These are phyloP conservation scores for Ophiocordyceps unilateralis DNA, from an alignment of 2,329 filamentous ascomycete genomes.

Conservation along the genomic window DNA sequence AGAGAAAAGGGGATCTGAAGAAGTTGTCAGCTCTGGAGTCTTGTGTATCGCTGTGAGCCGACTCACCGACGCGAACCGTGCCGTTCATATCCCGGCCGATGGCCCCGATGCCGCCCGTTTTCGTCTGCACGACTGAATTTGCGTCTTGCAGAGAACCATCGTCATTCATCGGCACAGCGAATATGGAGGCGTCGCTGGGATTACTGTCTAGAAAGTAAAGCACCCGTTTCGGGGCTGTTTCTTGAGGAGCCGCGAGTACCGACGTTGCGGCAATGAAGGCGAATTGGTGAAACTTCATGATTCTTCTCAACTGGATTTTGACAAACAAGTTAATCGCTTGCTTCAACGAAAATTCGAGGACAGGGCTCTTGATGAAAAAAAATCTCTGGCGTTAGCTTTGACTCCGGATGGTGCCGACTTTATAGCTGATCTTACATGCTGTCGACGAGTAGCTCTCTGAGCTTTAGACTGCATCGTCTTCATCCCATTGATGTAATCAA, in stretches of 20 bases:
- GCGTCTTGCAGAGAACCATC: not conserved
- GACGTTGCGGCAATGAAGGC: not conserved
- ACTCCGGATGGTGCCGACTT: not conserved
- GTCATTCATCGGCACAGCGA: not conserved
- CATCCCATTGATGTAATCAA: no score
- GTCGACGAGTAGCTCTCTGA: not conserved
- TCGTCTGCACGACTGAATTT: not conserved
- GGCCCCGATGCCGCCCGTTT: not conserved
- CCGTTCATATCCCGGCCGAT: not conserved
- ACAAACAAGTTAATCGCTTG: not conserved
- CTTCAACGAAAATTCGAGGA: not conserved
- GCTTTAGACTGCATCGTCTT: no score
- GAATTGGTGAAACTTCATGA: not conserved
- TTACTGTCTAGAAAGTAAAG: slow-evolving; percentile 3
- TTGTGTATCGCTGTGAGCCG: not conserved
- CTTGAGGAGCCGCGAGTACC: not conserved
- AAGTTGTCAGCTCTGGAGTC: not conserved
- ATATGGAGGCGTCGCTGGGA: not conserved
- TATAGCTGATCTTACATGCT: not conserved
- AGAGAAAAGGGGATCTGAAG: slow-evolving; percentile 2
- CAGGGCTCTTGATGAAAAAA: not conserved
- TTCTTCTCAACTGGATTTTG: not conserved
- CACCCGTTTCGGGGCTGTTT: not conserved
- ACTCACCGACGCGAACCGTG: not conserved
- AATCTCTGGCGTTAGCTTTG: not conserved